These are phyloP conservation scores for Microsporum ferrugineum DNA, from an alignment of 2,329 filamentous ascomycete genomes.

Conservation along the genomic window DNA sequence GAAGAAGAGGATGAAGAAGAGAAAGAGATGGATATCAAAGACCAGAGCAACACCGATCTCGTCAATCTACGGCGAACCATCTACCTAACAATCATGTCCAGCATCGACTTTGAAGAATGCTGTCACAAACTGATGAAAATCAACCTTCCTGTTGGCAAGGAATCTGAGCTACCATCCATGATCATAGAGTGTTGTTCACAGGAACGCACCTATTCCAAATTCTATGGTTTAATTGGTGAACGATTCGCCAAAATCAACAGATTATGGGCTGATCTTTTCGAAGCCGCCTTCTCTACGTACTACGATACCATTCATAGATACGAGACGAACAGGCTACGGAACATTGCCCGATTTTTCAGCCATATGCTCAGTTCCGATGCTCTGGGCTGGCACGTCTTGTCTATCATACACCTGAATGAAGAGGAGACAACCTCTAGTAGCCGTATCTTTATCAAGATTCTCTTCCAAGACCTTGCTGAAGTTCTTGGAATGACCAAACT, in stretches of 20 bases:
- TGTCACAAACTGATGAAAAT: constrained; percentile 96
- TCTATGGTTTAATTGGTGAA: constrained; percentile 89
- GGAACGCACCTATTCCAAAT: constrained; percentile 94
- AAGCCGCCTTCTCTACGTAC: constrained; percentile 80
- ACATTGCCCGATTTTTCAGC: constrained; percentile 89
- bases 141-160: constrained; percentile 72
- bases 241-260: constrained; percentile 93
- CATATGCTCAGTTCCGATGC: constrained; percentile 80
- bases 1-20: constrained; percentile 67
- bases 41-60: constrained; percentile 90
- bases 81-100: constrained; percentile 95
- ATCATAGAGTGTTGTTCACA: constrained; percentile 94
- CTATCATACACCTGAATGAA: constrained; percentile 78
- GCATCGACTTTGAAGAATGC: constrained; percentile 89
- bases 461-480: constrained; percentile 86
- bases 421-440: constrained; percentile 94
- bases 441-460: constrained; percentile 96
- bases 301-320: constrained; percentile 97
- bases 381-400: constrained; percentile 83
- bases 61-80: constrained; percentile 89
- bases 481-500: constrained; percentile 74
- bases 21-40: constrained; percentile 87
- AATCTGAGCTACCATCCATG: constrained; percentile 89
- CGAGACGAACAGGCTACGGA: constrained; percentile 88
- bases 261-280: constrained; percentile 86